Percentiles rank a stretch among this genome's conserved stretches.
Evolutionary conservation across 345 rosid species (phyloP).

Genomic region (Zanthoxylum bungeanum): DNA sequence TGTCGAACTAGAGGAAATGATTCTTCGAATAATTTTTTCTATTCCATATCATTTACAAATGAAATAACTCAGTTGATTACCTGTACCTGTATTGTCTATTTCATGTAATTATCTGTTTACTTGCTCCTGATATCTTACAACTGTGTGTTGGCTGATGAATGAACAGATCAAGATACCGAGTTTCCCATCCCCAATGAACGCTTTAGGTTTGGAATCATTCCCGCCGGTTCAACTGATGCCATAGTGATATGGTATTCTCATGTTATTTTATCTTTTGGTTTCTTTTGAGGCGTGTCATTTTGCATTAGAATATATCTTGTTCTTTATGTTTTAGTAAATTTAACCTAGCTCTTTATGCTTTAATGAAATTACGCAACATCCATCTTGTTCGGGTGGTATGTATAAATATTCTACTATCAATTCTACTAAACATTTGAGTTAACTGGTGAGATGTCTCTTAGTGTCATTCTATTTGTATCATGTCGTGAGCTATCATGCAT

Average conservation of each 20-base stretch:
- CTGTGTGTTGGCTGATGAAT: slow-evolving; percentile 17
- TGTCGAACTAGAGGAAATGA: slow-evolving; percentile 41
- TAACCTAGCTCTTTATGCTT: not conserved
- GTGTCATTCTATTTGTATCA: slow-evolving; percentile 1
- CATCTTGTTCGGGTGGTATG: not conserved
- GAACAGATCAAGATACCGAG: slow-evolving; percentile 41
- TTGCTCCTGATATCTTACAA: not conserved
- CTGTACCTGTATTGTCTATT: not conserved
- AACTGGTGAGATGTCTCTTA: not conserved
- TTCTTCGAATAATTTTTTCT: slow-evolving; percentile 43
- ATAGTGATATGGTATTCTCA: slow-evolving; percentile 71
- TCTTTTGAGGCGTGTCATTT: not conserved
- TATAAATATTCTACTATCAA: not conserved
- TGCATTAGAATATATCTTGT: not conserved
- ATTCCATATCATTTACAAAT: slow-evolving; percentile 6
- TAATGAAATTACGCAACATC: not conserved
- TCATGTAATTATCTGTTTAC: not conserved
- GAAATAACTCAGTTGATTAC: slow-evolving; percentile 1
- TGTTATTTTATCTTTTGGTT: slow-evolving; percentile 2
- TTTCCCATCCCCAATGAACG: slow-evolving; percentile 39
- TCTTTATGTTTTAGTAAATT: not conserved
- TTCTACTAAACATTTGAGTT: not conserved
- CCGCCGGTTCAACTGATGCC: slow-evolving; percentile 94
- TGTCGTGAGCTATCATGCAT: not conserved
- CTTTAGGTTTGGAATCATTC: slow-evolving; percentile 82